Evolutionary conservation across 2,329 filamentous ascomycete species (phyloP).

Genomic region (Apiospora marii): DNA sequence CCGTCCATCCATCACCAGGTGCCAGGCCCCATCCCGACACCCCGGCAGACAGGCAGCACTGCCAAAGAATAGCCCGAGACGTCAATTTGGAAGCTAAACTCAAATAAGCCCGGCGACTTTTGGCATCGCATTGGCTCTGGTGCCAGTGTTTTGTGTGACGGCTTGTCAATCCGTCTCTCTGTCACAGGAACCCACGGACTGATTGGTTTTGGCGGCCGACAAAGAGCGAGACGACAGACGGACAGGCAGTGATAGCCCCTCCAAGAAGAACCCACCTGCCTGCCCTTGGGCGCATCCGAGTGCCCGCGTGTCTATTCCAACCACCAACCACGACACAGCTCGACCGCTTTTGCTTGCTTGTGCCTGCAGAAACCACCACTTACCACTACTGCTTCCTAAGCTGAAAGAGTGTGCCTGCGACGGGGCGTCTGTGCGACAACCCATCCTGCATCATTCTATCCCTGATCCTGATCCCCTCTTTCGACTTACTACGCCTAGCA

Average conservation of each 20-base stretch:
- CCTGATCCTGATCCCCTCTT: slow-evolving; percentile 13
- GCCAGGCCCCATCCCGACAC: not conserved
- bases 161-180: not conserved
- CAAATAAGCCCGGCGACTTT: not conserved
- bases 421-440: slow-evolving; percentile 11
- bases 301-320: slow-evolving; percentile 7
- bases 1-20: not conserved
- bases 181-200: slow-evolving; percentile 3
- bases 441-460: slow-evolving; percentile 12
- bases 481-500: slow-evolving; percentile 1
- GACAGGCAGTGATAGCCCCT: not conserved
- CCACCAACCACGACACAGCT: not conserved
- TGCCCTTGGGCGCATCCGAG: slow-evolving; percentile 9
- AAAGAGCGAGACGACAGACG: not conserved
- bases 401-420: slow-evolving; percentile 14
- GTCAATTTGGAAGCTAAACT: slow-evolving; percentile 21
- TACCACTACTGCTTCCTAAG: not conserved
- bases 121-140: not conserved
- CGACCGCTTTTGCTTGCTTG: not conserved
- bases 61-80: not conserved
- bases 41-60: not conserved
- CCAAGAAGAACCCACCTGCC: not conserved
- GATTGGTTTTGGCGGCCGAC: not conserved
- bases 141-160: not conserved
- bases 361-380: not conserved